Conservation (phyloP, 2,329 filamentous ascomycete genomes). For the Xylariaceae sp. region DNA sequence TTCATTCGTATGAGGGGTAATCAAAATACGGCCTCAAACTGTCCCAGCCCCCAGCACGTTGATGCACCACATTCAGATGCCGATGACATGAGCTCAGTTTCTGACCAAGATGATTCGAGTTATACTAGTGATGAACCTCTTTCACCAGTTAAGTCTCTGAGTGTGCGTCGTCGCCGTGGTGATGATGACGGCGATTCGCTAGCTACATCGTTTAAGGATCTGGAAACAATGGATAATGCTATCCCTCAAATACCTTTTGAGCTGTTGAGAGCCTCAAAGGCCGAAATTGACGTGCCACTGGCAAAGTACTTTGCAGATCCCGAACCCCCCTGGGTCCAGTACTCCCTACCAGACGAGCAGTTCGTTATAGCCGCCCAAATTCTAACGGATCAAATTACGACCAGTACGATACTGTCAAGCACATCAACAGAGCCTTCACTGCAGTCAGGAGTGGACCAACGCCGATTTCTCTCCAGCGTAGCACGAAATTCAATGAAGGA, state of each 20-base stretch:
- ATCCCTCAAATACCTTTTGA: slow-evolving; percentile 46
- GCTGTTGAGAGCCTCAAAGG: slow-evolving; percentile 44
- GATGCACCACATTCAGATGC: slow-evolving; percentile 41
- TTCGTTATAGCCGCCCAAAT: slow-evolving; percentile 64
- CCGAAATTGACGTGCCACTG: slow-evolving; percentile 47
- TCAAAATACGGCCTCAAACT: slow-evolving; percentile 33
- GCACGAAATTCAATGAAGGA: slow-evolving; percentile 46
- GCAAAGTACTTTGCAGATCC: slow-evolving; percentile 54
- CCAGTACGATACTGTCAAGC: slow-evolving; percentile 40
- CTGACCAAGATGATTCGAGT: slow-evolving; percentile 52
- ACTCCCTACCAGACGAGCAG: slow-evolving; percentile 51
- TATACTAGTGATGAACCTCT: slow-evolving; percentile 45
- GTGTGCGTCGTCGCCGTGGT: slow-evolving; percentile 36
- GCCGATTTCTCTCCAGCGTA: slow-evolving; percentile 39
- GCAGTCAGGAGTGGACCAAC: slow-evolving; percentile 32
- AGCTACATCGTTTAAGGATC: slow-evolving; percentile 46
- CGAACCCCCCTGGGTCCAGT: slow-evolving; percentile 46
- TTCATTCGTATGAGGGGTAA: slow-evolving; percentile 36
- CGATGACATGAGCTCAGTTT: slow-evolving; percentile 47
- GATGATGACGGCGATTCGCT: slow-evolving; percentile 53
- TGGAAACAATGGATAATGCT: slow-evolving; percentile 42
- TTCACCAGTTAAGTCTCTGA: slow-evolving; percentile 45
- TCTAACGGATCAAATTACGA: slow-evolving; percentile 63
- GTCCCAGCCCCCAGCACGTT: slow-evolving; percentile 36
- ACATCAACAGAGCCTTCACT: slow-evolving; percentile 21